These are phyloP conservation scores for Cadophora gregata DNA, from an alignment of 2,329 filamentous ascomycete species.

Conservation along the genomic window DNA sequence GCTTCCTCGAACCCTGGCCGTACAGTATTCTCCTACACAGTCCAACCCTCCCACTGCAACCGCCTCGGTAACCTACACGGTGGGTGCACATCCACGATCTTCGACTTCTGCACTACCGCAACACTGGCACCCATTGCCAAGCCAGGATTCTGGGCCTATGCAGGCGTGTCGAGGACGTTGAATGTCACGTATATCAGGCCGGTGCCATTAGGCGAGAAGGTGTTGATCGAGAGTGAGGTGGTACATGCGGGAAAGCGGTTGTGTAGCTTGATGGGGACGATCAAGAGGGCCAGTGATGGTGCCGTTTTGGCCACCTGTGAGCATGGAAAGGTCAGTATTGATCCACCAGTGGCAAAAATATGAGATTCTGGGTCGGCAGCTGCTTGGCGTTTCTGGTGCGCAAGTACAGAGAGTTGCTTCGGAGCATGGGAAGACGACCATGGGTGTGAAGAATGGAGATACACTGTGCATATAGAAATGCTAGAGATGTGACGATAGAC, in stretches of 20 bases:
- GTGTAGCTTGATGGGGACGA: constrained; percentile 56
- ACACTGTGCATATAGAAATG: background rate
- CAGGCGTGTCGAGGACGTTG: constrained; percentile 70
- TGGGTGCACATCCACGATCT: constrained; percentile 68
- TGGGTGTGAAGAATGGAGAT: background rate
- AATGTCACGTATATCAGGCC: constrained; percentile 72
- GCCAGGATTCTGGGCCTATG: constrained; percentile 64
- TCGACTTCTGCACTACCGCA: constrained; percentile 69
- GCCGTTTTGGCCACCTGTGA: constrained; percentile 63
- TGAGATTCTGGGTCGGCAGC: background rate
- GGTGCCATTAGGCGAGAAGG: constrained; percentile 59
- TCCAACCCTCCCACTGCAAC: constrained; percentile 60
- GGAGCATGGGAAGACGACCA: background rate
- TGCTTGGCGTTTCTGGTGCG: background rate
- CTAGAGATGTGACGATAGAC: background rate
- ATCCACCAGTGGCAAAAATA: constrained; percentile 47
- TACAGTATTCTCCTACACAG: constrained; percentile 52
- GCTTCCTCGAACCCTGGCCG: constrained; percentile 35
- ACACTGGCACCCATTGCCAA: constrained; percentile 61
- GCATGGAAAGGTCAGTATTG: constrained; percentile 69
- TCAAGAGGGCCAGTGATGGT: constrained; percentile 59
- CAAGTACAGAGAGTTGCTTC: background rate
- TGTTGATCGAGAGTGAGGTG: constrained; percentile 63
- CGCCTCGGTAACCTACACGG: constrained; percentile 62
- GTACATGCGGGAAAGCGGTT: constrained; percentile 65